Base-by-base conservation (phyloP, 1,284 basidiomycete species). In the Puccinia coronata region DNA sequence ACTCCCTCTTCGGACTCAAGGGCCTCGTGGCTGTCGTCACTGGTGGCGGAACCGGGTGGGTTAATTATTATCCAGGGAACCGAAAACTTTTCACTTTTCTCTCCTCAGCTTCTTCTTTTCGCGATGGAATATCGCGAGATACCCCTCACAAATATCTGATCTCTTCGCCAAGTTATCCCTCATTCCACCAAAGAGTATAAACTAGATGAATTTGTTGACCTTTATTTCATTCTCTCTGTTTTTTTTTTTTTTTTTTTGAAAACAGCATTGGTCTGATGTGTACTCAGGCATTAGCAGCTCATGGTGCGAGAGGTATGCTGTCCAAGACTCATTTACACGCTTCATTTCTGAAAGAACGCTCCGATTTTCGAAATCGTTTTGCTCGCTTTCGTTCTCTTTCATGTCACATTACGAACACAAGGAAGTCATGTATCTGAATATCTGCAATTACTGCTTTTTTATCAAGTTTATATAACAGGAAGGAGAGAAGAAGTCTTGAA, bases 191-290 rank as follows among this genome's bases (percentile, higher is more conserved):
- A 59, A 59, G 11, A 1, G 8, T 31, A 65, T 41, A 20, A 41
- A 65, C 34, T 43, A 43, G 36, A n/a, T n/a, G 36, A 16, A 23
- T 4, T 65, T 9, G 31, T 41, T 65, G 61, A 63, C 59, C 31
- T n/a, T n/a, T n/a, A n/a, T n/a, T n/a, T n/a, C n/a, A n/a, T n/a
- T n/a, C n/a, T n/a, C 20, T 36, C 6, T 6, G 20, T 12, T 9
- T 31, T 36, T 31, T 70, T 39, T 36, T 20, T 6, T 34, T 12
- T 9, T 31, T 36, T 31, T 70, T 70, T 11, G 18, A n/a, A 34
- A 73, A 49, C 28, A 80, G 79, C 25, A 80, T 80, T 34, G 79
- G 79, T 31, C 55, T 80, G 34, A 80, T 80, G 79, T 80, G 79
- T 39, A 73, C 79, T 55, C 55, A 80, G 31, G 70, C 70, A 23